Conservation (phyloP, 2,329 filamentous ascomycete genomes). For the Venturia carpophila region DNA sequence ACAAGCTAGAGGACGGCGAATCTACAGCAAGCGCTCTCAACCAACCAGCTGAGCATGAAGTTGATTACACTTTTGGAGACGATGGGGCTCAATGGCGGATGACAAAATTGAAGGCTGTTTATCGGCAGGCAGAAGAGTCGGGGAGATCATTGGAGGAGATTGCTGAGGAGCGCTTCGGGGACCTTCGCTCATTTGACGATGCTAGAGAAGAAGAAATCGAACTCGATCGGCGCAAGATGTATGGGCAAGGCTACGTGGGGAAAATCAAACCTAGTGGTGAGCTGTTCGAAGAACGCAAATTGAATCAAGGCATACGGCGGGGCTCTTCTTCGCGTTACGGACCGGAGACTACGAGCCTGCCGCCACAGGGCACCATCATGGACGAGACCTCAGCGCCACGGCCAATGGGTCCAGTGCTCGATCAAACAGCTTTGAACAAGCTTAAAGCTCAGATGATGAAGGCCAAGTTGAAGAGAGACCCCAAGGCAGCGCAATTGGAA, state of each 20-base stretch:
- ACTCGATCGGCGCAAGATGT: slow-evolving; percentile 70
- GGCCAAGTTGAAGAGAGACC: slow-evolving; percentile 72
- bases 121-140: slow-evolving; percentile 66
- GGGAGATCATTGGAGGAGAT: slow-evolving; percentile 71
- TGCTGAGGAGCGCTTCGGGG: slow-evolving; percentile 73
- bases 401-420: slow-evolving; percentile 49
- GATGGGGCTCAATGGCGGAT: slow-evolving; percentile 89
- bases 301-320: slow-evolving; percentile 28
- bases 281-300: slow-evolving; percentile 67
- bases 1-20: slow-evolving; percentile 49
- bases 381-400: slow-evolving; percentile 55
- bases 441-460: slow-evolving; percentile 94
- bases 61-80: slow-evolving; percentile 84
- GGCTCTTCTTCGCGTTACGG: slow-evolving; percentile 17
- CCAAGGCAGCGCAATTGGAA: slow-evolving; percentile 70
- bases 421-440: slow-evolving; percentile 76
- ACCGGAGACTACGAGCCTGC: slow-evolving; percentile 16
- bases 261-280: slow-evolving; percentile 86
- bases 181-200: slow-evolving; percentile 78
- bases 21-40: slow-evolving; percentile 28
- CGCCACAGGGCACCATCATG: slow-evolving; percentile 24
- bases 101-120: slow-evolving; percentile 85
- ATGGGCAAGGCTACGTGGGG: slow-evolving; percentile 75
- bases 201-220: slow-evolving; percentile 90
- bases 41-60: slow-evolving; percentile 50